These are phyloP conservation scores for Senecio squalidus DNA, from an alignment of 140 eudicot species.

Conservation along the genomic window DNA sequence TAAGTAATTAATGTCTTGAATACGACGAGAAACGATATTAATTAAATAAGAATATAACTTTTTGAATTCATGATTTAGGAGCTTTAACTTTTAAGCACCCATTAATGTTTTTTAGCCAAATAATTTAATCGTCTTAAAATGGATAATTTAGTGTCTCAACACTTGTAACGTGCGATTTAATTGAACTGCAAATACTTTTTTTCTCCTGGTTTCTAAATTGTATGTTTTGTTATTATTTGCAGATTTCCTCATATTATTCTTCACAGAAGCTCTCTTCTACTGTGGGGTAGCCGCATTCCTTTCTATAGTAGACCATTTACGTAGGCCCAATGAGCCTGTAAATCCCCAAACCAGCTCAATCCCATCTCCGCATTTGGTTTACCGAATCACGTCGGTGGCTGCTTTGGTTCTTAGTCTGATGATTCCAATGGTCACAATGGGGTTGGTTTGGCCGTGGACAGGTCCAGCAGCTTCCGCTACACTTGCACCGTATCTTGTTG, in stretches of 20 bases:
- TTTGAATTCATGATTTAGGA: background rate
- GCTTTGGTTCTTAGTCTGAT: slow-evolving; percentile 79
- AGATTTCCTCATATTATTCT: slow-evolving; percentile 93
- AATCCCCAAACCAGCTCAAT: slow-evolving; percentile 24
- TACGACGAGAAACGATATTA: too few species aligned
- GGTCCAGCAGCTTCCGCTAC: slow-evolving; percentile 99
- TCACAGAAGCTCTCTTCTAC: slow-evolving; percentile 94
- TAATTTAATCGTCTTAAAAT: too few species aligned
- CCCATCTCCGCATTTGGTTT: slow-evolving; percentile 45
- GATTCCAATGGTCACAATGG: slow-evolving; percentile 95
- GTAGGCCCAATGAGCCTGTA: slow-evolving; percentile 41
- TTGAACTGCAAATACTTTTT: too few species aligned
- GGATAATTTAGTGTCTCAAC: too few species aligned
- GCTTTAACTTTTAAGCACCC: background rate
- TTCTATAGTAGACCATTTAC: slow-evolving; percentile 51
- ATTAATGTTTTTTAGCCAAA: background rate
- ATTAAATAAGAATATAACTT: too few species aligned
- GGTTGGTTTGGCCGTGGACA: slow-evolving; percentile 99
- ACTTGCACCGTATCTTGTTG: slow-evolving; percentile 94
- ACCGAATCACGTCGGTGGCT: slow-evolving; percentile 78
- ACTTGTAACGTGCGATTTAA: background rate
- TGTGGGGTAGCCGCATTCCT: slow-evolving; percentile 82
- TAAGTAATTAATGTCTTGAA: too few species aligned
- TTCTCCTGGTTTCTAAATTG: background rate
- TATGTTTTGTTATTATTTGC: slow-evolving; percentile 29